Percentiles rank a stretch among this genome's conserved stretches.
Conservation (phyloP, 2,329 filamentous ascomycete species). For the Trichoderma sp. region DNA sequence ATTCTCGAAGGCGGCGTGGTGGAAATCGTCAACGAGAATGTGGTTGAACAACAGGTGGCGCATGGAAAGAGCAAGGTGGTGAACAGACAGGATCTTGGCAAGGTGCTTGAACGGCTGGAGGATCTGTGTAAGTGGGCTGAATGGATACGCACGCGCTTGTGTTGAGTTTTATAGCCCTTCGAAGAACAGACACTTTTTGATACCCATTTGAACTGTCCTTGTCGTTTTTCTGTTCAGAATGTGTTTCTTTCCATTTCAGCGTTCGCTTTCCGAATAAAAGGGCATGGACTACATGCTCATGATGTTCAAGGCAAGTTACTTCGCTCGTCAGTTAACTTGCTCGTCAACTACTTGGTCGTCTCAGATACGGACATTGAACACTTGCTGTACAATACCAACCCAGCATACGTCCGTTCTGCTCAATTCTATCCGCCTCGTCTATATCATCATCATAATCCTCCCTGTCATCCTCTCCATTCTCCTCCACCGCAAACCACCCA, state of each 20-base stretch:
- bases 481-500: background rate
- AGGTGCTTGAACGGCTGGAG: conserved; percentile 52
- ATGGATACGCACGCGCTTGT: conserved; percentile 51
- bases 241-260: background rate
- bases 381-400: background rate
- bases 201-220: conserved; percentile 9
- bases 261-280: background rate
- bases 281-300: background rate
- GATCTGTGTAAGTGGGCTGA: conserved; percentile 58
- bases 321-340: too few relatives aligned
- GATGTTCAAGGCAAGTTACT: background rate
- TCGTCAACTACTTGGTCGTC: background rate
- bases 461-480: background rate
- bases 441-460: background rate
- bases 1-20: conserved; percentile 63
- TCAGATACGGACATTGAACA: background rate
- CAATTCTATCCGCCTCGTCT: background rate
- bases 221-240: background rate
- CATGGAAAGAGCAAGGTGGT: conserved; percentile 42
- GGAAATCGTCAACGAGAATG: conserved; percentile 60
- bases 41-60: conserved; percentile 34
- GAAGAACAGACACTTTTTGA: conserved; percentile 16
- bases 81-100: conserved; percentile 48
- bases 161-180: conserved; percentile 27
- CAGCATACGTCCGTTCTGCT: too few relatives aligned